Percentiles rank a stretch among this genome's conserved stretches.
Evolutionary conservation across 208 protist species (phyloP).

Genomic region (Trypanosoma lewisi): DNA sequence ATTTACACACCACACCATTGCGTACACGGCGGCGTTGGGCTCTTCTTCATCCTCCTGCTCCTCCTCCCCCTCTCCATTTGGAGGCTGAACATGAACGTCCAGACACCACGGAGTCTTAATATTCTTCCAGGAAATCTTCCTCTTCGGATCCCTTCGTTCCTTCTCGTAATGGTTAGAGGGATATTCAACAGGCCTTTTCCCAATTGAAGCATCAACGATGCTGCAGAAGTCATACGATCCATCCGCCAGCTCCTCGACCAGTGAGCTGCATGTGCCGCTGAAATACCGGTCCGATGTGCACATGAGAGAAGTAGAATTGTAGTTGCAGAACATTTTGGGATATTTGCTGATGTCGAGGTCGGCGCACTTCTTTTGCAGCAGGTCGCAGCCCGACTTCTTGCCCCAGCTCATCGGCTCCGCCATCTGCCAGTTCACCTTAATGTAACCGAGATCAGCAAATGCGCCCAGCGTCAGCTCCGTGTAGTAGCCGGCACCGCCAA

Average conservation of each 20-base stretch:
- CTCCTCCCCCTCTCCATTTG: too few species aligned
- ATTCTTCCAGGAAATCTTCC: too few species aligned
- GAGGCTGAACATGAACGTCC: too few species aligned
- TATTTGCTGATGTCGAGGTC: slow-evolving; percentile 17
- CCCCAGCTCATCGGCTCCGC: slow-evolving; percentile 37
- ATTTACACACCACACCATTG: not conserved
- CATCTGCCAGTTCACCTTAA: slow-evolving; percentile 30
- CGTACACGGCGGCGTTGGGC: not conserved
- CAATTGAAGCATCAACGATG: too few species aligned
- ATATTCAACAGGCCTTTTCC: too few species aligned
- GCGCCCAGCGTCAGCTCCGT: slow-evolving; percentile 33
- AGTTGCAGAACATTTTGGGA: slow-evolving; percentile 39
- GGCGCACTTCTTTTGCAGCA: slow-evolving; percentile 29
- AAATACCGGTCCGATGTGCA: not conserved
- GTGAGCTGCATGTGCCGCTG: not conserved
- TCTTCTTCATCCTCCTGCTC: too few species aligned
- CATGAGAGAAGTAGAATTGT: too few species aligned
- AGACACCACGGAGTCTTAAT: too few species aligned
- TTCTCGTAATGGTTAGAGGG: too few species aligned
- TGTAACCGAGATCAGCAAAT: slow-evolving; percentile 41
- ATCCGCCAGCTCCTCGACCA: not conserved
- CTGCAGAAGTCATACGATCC: too few species aligned
- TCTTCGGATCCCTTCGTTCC: too few species aligned
- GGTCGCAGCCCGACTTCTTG: slow-evolving; percentile 23
- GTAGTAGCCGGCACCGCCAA: slow-evolving; percentile 3